Base-by-base conservation (phyloP, 1,139 yeast genomes). In the Taphrina deformans region DNA sequence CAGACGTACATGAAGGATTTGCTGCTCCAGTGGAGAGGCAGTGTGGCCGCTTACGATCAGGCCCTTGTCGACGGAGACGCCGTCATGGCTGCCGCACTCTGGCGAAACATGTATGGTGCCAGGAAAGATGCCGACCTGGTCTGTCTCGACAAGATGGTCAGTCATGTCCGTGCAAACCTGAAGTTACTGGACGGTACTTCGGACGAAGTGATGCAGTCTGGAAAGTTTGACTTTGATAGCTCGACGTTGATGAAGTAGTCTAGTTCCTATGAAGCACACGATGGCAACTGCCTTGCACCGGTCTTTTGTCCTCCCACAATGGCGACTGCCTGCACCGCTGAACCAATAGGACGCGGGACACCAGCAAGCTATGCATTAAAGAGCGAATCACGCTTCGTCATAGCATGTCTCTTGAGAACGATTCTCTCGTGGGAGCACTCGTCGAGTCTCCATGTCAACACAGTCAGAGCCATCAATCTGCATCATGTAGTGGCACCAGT, bases 151-250 rank as follows among this genome's bases (percentile, higher is more conserved):
- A 93, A 95, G 9, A 80, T 89, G 72, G 89, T 92, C 29, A 89
- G 89, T 69, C 92, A 92, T 74, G 87, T 91, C 52, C 85, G 98
- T 74, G 86, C 90, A 69, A 97, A 95, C 75, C 79, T 93, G 53
- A 92, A 91, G 73, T 93, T 92, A 10, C 80, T 93, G 72, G 88
- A 88, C 73, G 86, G 86, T 74, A 83, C 90, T 80, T 82, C 91
- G 46, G 99, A 95, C 75, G 82, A 96, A 70, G 97, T 92, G 71
- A 91, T 93, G 79, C 96, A 96, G 1, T 84, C 89, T 72, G 99
- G 99, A 35, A 84, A 45, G 16, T 59, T 59, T 46, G 51, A 86
- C 71, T 91, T 92, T 75, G 82, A 48, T 16, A 38, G 46, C 26
- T 10, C 45, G 14, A 27, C n/a, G 14, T 41, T 53, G 24, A n/a